Conservation (phyloP, 768 basidiomycete species). For the Crepidotus variabilis region DNA sequence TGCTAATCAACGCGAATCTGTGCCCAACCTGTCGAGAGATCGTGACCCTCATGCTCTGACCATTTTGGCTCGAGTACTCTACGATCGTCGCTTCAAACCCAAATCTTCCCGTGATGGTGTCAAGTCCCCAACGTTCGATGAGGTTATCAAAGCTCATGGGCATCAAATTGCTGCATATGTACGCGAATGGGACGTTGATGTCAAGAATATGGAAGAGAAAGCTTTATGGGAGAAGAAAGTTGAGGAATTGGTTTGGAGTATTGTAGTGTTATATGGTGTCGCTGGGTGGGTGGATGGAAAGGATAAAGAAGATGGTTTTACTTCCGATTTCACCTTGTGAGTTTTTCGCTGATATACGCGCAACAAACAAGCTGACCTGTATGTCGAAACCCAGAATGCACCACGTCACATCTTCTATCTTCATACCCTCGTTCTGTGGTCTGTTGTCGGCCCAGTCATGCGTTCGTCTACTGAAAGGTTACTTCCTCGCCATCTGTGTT, state of each 20-base stretch:
- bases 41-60: slow-evolving; percentile 14
- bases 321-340: slow-evolving; percentile 59
- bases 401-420: slow-evolving; percentile 61
- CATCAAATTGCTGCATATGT: slow-evolving; percentile 38
- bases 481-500: slow-evolving; percentile 47
- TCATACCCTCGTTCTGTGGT: slow-evolving; percentile 48
- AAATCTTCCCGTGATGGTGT: slow-evolving; percentile 14
- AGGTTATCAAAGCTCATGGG: slow-evolving; percentile 31
- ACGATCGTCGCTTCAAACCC: slow-evolving; percentile 38
- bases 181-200: slow-evolving; percentile 40
- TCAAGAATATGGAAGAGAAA: slow-evolving; percentile 24
- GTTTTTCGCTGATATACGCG: slow-evolving; percentile 22
- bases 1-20: background rate
- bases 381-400: slow-evolving; percentile 45
- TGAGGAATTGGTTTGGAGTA: slow-evolving; percentile 60
- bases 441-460: slow-evolving; percentile 39
- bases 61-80: slow-evolving; percentile 46
- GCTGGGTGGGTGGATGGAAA: slow-evolving; percentile 42
- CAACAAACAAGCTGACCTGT: background rate
- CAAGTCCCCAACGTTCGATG: slow-evolving; percentile 25
- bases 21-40: background rate
- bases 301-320: slow-evolving; percentile 31
- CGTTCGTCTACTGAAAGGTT: slow-evolving; percentile 51
- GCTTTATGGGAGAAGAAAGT: slow-evolving; percentile 36
- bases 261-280: slow-evolving; percentile 50